Conservation (phyloP, 2,329 filamentous ascomycete species). For the Rhynchosporium graminicola region DNA sequence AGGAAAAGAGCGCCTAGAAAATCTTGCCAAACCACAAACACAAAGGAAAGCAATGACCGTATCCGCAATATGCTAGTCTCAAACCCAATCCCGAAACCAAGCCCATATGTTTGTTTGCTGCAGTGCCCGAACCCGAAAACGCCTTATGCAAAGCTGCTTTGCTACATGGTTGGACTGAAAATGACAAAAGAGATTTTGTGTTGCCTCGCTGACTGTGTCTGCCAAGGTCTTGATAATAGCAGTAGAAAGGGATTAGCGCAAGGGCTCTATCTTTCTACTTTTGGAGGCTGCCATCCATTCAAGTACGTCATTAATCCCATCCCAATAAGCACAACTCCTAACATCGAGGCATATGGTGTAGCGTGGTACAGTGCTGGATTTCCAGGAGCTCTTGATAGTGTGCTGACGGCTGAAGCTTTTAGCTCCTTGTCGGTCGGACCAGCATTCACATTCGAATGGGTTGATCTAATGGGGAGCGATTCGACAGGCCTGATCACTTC, state of each 20-base stretch:
- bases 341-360: conserved; percentile 77
- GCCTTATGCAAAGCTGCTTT: conserved; percentile 25
- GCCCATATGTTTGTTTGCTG: conserved; percentile 27
- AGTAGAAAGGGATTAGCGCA: conserved; percentile 13
- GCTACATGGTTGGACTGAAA: conserved; percentile 31
- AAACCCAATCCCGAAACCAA: conserved; percentile 25
- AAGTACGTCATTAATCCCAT: conserved; percentile 86
- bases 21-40: conserved; percentile 21
- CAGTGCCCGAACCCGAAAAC: conserved; percentile 21
- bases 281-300: conserved; percentile 70
- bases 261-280: conserved; percentile 36
- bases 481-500: conserved; percentile 19
- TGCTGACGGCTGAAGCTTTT: conserved; percentile 35
- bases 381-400: conserved; percentile 44
- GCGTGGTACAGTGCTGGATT: conserved; percentile 53
- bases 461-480: conserved; percentile 26
- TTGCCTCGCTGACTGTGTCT: conserved; percentile 18
- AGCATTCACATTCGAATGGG: conserved; percentile 28
- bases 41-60: not conserved
- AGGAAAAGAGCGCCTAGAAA: conserved; percentile 16
- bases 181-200: conserved; percentile 32
- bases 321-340: conserved; percentile 78
- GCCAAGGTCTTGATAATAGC: not conserved
- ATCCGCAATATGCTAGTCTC: conserved; percentile 27
- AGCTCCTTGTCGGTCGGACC: conserved; percentile 25